Percentiles rank a stretch among this genome's conserved stretches.
Evolutionary conservation across 2,329 filamentous ascomycete genomes (phyloP).

Genomic region (Hymenotorrendiella dingleyae): DNA sequence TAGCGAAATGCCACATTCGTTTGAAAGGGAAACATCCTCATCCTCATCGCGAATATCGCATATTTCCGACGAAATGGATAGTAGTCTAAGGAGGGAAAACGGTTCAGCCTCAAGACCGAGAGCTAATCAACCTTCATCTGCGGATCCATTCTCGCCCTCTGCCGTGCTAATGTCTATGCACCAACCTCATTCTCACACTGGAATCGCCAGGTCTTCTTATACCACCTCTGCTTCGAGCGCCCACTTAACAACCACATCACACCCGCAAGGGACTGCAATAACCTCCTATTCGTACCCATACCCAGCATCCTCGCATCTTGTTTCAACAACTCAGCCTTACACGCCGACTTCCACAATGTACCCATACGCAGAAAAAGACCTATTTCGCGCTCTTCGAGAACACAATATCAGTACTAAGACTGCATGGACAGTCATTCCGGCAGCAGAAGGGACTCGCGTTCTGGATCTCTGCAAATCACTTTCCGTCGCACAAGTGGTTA

Average conservation of each 20-base stretch:
- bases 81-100: not conserved
- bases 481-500: slow-evolving; percentile 5
- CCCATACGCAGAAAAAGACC: slow-evolving; percentile 13
- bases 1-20: slow-evolving; percentile 19
- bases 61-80: slow-evolving; percentile 9
- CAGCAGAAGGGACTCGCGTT: slow-evolving; percentile 24
- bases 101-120: not conserved
- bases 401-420: slow-evolving; percentile 23
- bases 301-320: not conserved
- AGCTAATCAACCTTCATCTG: not conserved
- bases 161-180: slow-evolving; percentile 18
- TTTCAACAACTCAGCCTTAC: not conserved
- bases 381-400: slow-evolving; percentile 21
- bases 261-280: not conserved
- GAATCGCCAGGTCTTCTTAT: not conserved
- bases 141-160: slow-evolving; percentile 17
- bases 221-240: not conserved
- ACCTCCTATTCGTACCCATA: slow-evolving; percentile 7
- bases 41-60: slow-evolving; percentile 13
- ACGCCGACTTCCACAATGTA: not conserved
- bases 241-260: not conserved
- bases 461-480: slow-evolving; percentile 24
- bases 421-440: slow-evolving; percentile 26
- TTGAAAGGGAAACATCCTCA: slow-evolving; percentile 5
- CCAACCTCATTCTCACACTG: slow-evolving; percentile 4